Conservation (phyloP, 2,329 filamentous ascomycete species). For the Aspergillus sp. region DNA sequence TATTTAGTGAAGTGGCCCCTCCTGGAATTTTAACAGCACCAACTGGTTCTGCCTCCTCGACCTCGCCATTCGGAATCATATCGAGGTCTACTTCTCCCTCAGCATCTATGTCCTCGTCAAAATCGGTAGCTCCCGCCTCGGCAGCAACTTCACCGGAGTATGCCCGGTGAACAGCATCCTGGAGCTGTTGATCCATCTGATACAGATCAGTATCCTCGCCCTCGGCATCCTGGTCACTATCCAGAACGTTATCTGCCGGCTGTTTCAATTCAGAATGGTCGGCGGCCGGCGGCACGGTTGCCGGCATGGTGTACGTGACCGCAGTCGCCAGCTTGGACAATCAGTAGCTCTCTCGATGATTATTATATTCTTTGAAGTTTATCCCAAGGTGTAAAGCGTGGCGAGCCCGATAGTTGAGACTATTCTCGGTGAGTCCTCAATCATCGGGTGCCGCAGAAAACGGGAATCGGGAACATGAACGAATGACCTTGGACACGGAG, state of each 20-base stretch:
- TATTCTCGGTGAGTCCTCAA: conserved; percentile 27
- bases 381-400: conserved; percentile 10
- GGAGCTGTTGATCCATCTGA: conserved; percentile 40
- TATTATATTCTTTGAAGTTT: neutral
- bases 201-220: conserved; percentile 46
- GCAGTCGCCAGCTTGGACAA: conserved; percentile 38
- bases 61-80: conserved; percentile 36
- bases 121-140: conserved; percentile 25
- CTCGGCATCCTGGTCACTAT: conserved; percentile 46
- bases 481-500: conserved; percentile 14
- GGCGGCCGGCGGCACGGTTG: conserved; percentile 40
- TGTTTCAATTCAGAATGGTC: conserved; percentile 35
- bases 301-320: conserved; percentile 41
- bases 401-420: conserved; percentile 25
- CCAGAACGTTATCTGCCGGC: conserved; percentile 30
- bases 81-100: conserved; percentile 21
- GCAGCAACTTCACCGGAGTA: conserved; percentile 33
- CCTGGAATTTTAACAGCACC: conserved; percentile 39
- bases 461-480: conserved; percentile 26
- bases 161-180: conserved; percentile 38
- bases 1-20: conserved; percentile 28
- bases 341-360: conserved; percentile 8
- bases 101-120: conserved; percentile 7
- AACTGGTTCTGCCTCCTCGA: conserved; percentile 44
- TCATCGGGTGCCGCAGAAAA: conserved; percentile 27